Evolutionary conservation across 441 rosid genomes (phyloP).

Genomic region (Mallotus repandus): DNA sequence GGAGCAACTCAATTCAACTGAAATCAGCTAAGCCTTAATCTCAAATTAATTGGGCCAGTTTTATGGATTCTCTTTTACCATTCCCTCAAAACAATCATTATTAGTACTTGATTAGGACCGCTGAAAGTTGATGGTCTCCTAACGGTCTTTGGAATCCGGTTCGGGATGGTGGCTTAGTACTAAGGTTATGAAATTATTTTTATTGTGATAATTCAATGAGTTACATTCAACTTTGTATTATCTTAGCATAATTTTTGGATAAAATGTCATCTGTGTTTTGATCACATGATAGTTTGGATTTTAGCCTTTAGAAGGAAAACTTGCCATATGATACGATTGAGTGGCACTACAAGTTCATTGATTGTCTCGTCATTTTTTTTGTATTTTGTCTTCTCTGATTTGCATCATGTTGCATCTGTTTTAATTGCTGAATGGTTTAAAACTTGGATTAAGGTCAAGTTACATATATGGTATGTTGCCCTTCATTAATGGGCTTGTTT

Average conservation of each 20-base stretch:
- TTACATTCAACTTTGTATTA: too few relatives aligned
- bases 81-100: background rate
- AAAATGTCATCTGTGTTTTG: background rate
- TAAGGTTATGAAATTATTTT: too few relatives aligned
- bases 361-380: background rate
- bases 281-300: background rate
- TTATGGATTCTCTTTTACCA: too few relatives aligned
- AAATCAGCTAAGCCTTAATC: too few relatives aligned
- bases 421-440: background rate
- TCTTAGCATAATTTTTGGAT: too few relatives aligned
- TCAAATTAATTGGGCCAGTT: too few relatives aligned
- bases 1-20: too few relatives aligned
- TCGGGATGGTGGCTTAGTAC: too few relatives aligned
- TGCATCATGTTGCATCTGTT: slow-evolving; percentile 8
- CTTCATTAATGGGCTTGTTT: slow-evolving; percentile 20
- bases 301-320: background rate
- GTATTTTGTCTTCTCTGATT: slow-evolving; percentile 3
- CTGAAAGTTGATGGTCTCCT: background rate
- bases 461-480: background rate
- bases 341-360: slow-evolving; percentile 6
- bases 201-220: too few relatives aligned
- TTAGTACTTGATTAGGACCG: background rate
- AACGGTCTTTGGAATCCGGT: too few relatives aligned
- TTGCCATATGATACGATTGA: background rate
- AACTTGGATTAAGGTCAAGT: background rate